Conservation (phyloP, 208 protist genomes). For the Wallacemonas sp. region DNA sequence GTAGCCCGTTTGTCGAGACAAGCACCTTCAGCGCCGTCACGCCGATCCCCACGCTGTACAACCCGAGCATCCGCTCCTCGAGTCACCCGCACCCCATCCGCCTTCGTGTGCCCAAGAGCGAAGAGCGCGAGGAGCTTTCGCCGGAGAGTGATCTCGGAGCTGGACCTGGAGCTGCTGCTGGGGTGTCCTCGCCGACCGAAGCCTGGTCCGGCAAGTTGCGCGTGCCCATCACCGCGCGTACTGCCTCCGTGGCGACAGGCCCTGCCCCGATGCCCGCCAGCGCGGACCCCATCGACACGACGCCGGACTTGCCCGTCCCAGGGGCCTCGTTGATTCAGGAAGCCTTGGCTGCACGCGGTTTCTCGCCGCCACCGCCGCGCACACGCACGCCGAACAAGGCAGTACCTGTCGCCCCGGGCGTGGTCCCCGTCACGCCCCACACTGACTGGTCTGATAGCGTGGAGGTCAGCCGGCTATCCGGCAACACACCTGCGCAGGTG, state of each 20-base stretch:
- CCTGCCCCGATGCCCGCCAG: background rate
- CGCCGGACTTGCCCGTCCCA: background rate
- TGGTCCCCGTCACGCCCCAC: too few species aligned
- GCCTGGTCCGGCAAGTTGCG: conserved; percentile 1
- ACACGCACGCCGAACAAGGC: too few species aligned
- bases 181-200: background rate
- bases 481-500: background rate
- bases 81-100: conserved; percentile 26
- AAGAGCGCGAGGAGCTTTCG: conserved; percentile 12
- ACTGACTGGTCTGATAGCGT: background rate
- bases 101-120: conserved; percentile 22
- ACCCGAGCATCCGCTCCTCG: conserved; percentile 26
- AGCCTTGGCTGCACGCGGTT: conserved; percentile 5
- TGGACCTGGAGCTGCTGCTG: background rate
- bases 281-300: background rate
- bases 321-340: conserved; percentile 12
- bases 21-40: background rate
- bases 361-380: background rate
- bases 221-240: background rate
- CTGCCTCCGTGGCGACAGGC: background rate
- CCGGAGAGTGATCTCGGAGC: background rate
- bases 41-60: conserved; percentile 24
- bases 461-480: conserved; percentile 5
- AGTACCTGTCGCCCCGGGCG: too few species aligned
- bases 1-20: background rate